Evolutionary conservation across 345 rosid genomes (phyloP), one percentile per base, ranked within the genome.

Genomic region (Adansonia digitata): DNA sequence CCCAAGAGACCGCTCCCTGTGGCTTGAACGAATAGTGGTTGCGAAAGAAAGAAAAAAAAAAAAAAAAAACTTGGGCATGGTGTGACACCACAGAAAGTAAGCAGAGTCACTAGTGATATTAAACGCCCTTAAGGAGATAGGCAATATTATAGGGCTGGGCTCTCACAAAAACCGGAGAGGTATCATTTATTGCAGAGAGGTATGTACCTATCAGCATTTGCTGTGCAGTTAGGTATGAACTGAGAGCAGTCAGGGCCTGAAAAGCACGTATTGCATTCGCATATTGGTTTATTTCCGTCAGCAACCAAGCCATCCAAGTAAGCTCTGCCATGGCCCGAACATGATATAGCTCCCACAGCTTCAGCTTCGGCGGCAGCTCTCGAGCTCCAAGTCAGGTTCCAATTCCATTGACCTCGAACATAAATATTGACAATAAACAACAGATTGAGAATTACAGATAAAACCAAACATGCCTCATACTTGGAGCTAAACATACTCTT

Each of bases 271-370:
- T 85, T 82, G 61, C 94, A 92, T 76, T 92, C 96, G 66, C 97
- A 92, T 46, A 69, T 71, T 29, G 87, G 87, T 7, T 61, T 34
- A 15, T 78, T 84, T 0, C 53, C 80, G 42, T 51, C 82, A 5
- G 64, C 27, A 61, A 82, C 73, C 71, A 77, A 27, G 2, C 96
- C 88, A 49, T 92, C 97, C 73, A 90, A 48, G 55, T 60, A 92
- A 14, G 90, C 94, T 81, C 89, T 84, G 2, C 97, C 96, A 34
- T 90, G 95, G 68, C 91, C 92, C 0, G 90, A 90, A 71, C 97
- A 92, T 18, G 88, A 64, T 29, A 84, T 46, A 24, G 86, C 84
- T 0, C 93, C 95, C 77, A 79, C 95, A 1, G 69, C 56, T 67
- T 90, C 92, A 12, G 95, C 94, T 82, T 90, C 94, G 1, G 0